These are phyloP conservation scores for Aspergillus ustus DNA, from an alignment of 2,329 filamentous ascomycete genomes.

Conservation along the genomic window DNA sequence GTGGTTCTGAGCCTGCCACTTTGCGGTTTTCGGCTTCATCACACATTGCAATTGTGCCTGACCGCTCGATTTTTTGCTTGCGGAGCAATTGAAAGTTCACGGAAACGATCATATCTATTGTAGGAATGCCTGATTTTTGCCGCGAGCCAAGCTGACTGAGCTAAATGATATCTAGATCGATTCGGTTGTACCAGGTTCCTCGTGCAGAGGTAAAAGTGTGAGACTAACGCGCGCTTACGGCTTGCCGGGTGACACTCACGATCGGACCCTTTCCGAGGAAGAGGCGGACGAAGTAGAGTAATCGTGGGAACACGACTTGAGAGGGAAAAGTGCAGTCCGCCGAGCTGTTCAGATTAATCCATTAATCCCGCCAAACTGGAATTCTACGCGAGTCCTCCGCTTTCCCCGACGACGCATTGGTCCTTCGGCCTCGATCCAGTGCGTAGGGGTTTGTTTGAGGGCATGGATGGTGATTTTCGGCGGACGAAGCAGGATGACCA, in stretches of 20 bases:
- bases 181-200: slow-evolving; percentile 20
- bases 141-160: background rate
- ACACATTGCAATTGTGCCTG: slow-evolving; percentile 1
- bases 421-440: slow-evolving; percentile 59
- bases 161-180: slow-evolving; percentile 20
- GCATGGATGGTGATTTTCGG: slow-evolving; percentile 79
- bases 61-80: background rate
- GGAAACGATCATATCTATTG: background rate
- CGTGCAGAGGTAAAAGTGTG: slow-evolving; percentile 22
- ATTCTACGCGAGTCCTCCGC: slow-evolving; percentile 64
- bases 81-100: background rate
- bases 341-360: background rate
- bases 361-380: slow-evolving; percentile 62
- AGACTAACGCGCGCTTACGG: slow-evolving; percentile 23
- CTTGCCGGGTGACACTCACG: slow-evolving; percentile 20
- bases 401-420: slow-evolving; percentile 69
- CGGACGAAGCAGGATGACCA: slow-evolving; percentile 76
- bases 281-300: slow-evolving; percentile 4
- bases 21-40: background rate
- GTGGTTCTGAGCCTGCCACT: background rate
- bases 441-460: slow-evolving; percentile 61
- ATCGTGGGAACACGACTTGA: background rate
- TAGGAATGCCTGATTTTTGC: background rate
- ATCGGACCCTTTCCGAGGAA: slow-evolving; percentile 6
- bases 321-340: background rate